phyloP scores from a whole-genome alignment of 805 yeast genomes.

The Myxozyma sirexii region DNA sequence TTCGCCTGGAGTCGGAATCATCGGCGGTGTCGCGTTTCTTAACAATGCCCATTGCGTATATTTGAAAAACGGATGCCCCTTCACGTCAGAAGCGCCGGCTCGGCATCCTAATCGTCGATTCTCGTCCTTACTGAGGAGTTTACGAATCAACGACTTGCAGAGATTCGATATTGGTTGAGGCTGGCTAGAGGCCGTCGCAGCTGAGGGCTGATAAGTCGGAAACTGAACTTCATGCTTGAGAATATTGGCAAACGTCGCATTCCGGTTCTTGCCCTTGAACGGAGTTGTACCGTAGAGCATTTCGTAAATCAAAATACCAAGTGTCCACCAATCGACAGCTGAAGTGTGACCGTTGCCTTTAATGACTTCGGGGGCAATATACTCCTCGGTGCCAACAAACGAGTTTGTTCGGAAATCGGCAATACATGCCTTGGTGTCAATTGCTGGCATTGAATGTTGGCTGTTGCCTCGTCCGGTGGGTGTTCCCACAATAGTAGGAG shows the following conservation, averaged over 20 bases:
- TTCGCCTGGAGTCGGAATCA: slow-evolving; percentile 78
- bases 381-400: slow-evolving; percentile 98
- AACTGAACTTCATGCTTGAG: slow-evolving; percentile 82
- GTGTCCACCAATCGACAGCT: slow-evolving; percentile 99
- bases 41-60: slow-evolving; percentile 93
- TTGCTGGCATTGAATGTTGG: slow-evolving; percentile 55
- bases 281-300: slow-evolving; percentile 97
- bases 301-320: slow-evolving; percentile 89
- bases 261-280: slow-evolving; percentile 87
- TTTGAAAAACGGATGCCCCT: slow-evolving; percentile 88
- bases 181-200: slow-evolving; percentile 21
- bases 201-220: slow-evolving; percentile 43
- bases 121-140: slow-evolving; percentile 86
- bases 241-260: slow-evolving; percentile 85
- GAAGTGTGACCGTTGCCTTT: slow-evolving; percentile 96
- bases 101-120: slow-evolving; percentile 84
- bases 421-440: slow-evolving; percentile 92
- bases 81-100: slow-evolving; percentile 93
- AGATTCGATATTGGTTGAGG: slow-evolving; percentile 62
- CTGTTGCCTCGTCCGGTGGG: slow-evolving; percentile 40
- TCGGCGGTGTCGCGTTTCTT: slow-evolving; percentile 91
- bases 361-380: slow-evolving; percentile 97
- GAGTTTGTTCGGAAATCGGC: slow-evolving; percentile 97
- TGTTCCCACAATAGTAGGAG: slow-evolving; percentile 64
- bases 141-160: slow-evolving; percentile 79